Evolutionary conservation across 768 basidiomycete genomes (phyloP), one percentile per base, ranked within the genome.

Genomic region (Termitomyces sp.): DNA sequence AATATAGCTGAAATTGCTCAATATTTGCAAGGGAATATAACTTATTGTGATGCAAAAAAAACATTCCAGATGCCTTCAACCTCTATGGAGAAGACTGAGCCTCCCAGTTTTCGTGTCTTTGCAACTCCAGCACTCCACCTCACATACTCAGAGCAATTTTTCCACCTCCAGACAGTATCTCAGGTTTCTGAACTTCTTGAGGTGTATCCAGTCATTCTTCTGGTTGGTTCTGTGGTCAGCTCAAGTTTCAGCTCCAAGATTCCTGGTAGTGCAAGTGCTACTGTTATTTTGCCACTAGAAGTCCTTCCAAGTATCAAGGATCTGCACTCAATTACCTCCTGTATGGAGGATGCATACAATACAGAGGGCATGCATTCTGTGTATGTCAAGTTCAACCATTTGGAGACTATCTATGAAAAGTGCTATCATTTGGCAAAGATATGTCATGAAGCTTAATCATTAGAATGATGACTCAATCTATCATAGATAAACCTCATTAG

Each of bases 351-450:
- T 6, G 46, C 18, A 12, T 56, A 56, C 22, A 30, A 30, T 36
- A 40, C 1, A 4, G n/a, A 49, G 12, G 47, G 55, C 1, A 46
- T 56, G 47, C 13, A 39, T 10, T 56, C 46, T 22, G 27, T 47
- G 18, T 18, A 30, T 22, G 55, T 56, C 4, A 37, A 27, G 16
- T 49, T 56, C 20, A 26, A 1, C 9, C 7, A 48, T 22, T 1
- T 22, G 30, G 47, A 34, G 12, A 16, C 8, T 30, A 30, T 39
- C 4, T n/a, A 48, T 24, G 47, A 48, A 13, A 32, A 22, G 47
- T 18, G 16, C 10, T 56, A 56, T 46, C 47, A 48, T 42, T 32
- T 56, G 18, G 32, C 47, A 1, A 56, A 56, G 47, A 45, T 56
- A 33, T 22, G 54, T 46, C 5, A 27, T 13, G n/a, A 33, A 5